A percentile compares a stretch with the other conserved stretches of the same genome.
Conservation (phyloP, 1,284 basidiomycete species). For the Irpex sp. region DNA sequence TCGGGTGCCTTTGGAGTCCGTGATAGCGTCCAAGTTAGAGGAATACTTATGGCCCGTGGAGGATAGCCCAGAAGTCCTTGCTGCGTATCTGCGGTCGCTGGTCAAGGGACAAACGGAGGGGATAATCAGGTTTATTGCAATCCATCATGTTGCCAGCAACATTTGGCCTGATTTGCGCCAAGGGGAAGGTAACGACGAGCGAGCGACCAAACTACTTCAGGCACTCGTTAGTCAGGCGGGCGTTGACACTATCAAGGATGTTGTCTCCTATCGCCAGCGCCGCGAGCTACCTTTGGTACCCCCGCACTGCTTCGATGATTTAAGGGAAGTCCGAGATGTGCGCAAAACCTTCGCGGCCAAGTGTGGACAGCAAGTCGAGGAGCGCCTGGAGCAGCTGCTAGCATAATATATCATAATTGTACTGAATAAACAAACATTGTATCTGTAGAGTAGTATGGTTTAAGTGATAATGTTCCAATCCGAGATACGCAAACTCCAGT, state of each 20-base stretch:
- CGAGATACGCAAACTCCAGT: neutral
- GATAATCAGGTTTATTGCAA: conserved; percentile 69
- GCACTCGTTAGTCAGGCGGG: conserved; percentile 49
- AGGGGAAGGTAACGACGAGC: conserved; percentile 31
- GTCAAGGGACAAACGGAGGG: conserved; percentile 45
- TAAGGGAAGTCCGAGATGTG: conserved; percentile 17
- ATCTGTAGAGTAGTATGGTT: neutral
- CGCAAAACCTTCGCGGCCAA: conserved; percentile 17
- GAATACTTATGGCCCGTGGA: conserved; percentile 78
- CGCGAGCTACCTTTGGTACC: conserved; percentile 30
- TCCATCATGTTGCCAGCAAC: conserved; percentile 77
- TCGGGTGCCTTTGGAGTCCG: conserved; percentile 42
- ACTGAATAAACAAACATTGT: neutral
- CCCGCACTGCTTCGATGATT: conserved; percentile 35
- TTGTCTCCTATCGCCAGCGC: conserved; percentile 50
- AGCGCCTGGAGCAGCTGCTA: conserved; percentile 23
- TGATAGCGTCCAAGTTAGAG: conserved; percentile 45
- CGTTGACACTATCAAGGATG: conserved; percentile 44
- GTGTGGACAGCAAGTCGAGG: conserved; percentile 17
- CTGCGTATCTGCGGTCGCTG: conserved; percentile 53
- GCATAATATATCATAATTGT: neutral
- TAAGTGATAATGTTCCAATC: neutral
- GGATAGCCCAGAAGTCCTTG: conserved; percentile 60
- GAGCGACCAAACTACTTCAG: conserved; percentile 47
- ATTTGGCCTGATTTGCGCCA: conserved; percentile 65